These are phyloP conservation scores for Hysterium pulicare DNA, from an alignment of 2,329 filamentous ascomycete genomes.

Conservation along the genomic window DNA sequence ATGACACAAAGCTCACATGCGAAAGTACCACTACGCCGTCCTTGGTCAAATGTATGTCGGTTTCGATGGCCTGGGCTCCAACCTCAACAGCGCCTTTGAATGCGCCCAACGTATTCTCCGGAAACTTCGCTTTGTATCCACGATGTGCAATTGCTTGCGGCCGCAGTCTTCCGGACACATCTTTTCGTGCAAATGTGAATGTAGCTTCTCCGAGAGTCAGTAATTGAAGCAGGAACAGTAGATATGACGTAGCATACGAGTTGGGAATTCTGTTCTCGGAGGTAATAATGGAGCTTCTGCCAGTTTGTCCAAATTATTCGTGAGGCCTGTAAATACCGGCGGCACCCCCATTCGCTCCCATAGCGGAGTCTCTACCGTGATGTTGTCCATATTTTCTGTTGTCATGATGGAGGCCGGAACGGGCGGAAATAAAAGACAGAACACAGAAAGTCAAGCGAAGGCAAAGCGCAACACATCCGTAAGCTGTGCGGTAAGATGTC, in stretches of 20 bases:
- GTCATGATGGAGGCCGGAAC: conserved; percentile 14
- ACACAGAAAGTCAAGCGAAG: neutral
- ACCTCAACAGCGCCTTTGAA: conserved; percentile 71
- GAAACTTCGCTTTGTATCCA: conserved; percentile 71
- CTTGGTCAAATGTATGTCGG: conserved; percentile 77
- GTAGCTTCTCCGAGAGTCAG: conserved; percentile 24
- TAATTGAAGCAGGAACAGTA: neutral
- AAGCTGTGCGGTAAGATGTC: neutral
- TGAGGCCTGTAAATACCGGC: conserved; percentile 34
- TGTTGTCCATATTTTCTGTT: conserved; percentile 11
- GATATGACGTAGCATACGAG: conserved; percentile 15
- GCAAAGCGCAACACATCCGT: neutral
- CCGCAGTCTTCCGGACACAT: conserved; percentile 38
- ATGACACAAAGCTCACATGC: conserved; percentile 55
- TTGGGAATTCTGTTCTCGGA: conserved; percentile 28
- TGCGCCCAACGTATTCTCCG: conserved; percentile 82
- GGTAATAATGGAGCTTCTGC: conserved; percentile 32
- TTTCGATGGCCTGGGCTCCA: conserved; percentile 80
- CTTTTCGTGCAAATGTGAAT: conserved; percentile 33
- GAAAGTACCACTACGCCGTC: conserved; percentile 84
- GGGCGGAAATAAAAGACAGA: conserved; percentile 10
- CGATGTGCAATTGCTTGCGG: conserved; percentile 77
- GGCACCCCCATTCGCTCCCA: conserved; percentile 37
- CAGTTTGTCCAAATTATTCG: conserved; percentile 31
- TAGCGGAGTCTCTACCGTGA: conserved; percentile 29